Evolutionary conservation across 345 rosid genomes (phyloP).

Genomic region (Salix caprea): DNA sequence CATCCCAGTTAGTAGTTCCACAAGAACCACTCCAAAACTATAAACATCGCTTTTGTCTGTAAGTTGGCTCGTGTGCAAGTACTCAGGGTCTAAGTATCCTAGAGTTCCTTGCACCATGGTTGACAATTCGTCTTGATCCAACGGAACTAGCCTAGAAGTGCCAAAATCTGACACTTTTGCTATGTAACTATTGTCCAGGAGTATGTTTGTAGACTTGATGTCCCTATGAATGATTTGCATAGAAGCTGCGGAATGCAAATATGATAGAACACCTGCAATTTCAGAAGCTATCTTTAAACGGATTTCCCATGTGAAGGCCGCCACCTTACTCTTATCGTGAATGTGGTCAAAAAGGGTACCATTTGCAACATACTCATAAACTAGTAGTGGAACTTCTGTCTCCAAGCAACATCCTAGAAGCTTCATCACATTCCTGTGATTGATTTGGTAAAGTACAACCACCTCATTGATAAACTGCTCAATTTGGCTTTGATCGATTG

Average conservation of each 20-base stretch:
- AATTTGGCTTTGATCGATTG: neutral
- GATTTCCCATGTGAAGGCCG: neutral
- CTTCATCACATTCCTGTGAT: neutral
- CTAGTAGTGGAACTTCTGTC: neutral
- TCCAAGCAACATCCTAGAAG: neutral
- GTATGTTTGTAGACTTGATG: neutral
- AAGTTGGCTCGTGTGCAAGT: neutral
- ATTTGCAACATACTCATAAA: neutral
- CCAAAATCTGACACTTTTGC: neutral
- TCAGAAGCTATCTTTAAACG: neutral
- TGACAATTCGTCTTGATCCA: neutral
- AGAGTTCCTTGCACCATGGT: neutral
- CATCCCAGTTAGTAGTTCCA: too few relatives aligned
- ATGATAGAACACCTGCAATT: neutral
- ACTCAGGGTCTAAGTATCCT: neutral
- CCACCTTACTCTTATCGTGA: neutral
- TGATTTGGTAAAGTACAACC: neutral
- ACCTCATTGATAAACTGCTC: neutral
- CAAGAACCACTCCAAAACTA: too few relatives aligned
- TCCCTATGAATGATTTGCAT: neutral
- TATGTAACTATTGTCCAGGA: neutral
- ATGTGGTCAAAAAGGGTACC: neutral
- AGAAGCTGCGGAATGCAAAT: neutral
- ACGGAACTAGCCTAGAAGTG: neutral
- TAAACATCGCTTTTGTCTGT: constrained; percentile 4